Base-by-base conservation (phyloP, 2,329 filamentous ascomycete genomes). In the Exutisphaerella laricina region DNA sequence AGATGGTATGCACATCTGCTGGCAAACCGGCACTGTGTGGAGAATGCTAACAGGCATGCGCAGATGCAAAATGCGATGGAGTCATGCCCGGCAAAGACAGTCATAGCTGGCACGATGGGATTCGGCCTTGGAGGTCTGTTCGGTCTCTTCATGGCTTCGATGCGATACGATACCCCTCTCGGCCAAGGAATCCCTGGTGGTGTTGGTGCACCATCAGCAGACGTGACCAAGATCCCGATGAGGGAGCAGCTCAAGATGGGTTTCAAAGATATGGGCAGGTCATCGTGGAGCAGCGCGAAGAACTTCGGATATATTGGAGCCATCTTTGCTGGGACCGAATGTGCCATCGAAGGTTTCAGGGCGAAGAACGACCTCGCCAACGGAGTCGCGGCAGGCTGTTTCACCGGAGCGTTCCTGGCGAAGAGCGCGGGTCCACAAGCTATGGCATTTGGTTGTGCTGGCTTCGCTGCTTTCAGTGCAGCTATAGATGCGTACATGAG, bases 81-180 rank as follows among this genome's bases (percentile, higher is more conserved):
- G 67, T 94, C 87, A 23, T 98, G 92, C 64, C 80, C 84, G 17
- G 82, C 82, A 45, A 98, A 98, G 68, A 85, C 88, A 13, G 82
- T 80, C 56, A 84, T 98, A 69, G 85, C 89, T 0, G 92, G 90
- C 44, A 86, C 84, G 17, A 94, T 94, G 79, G 92, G 92, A 12
- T 96, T 96, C 59, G 92, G 83, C 26, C 82, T 98, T 54, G 92
- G 92, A 50, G 92, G 88, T 59, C 73, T 94, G 31, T 98, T 98
- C 57, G 92, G 92, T 56, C 77, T 97, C 59, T 98, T 98, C 73
- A 98, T 97, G 90, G 88, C 89, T 46, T 92, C 86, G 18, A 98
- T 98, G 92, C 84, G 88, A 68, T 98, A 98, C 77, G 92, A 98
- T 65, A 96, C 89, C 0, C 86, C 90, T 46, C 83, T 88, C 68